Percentiles rank a stretch among this genome's conserved stretches.
Conservation (phyloP, 257 asterid species). For the Solanum lycopersicoides region DNA sequence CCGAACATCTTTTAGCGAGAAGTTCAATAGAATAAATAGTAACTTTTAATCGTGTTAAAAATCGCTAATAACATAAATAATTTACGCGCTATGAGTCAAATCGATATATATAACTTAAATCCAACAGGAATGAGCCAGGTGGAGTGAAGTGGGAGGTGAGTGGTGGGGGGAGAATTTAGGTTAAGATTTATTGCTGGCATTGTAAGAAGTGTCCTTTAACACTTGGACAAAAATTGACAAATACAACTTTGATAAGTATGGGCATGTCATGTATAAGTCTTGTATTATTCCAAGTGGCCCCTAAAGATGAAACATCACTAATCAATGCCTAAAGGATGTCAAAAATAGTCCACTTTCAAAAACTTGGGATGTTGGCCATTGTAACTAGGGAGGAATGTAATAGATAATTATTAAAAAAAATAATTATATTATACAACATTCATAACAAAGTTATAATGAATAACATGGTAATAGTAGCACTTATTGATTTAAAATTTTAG, state of each 20-base stretch:
- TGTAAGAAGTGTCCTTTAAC: neutral
- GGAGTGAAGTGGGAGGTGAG: neutral
- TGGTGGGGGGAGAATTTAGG: neutral
- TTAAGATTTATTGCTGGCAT: neutral
- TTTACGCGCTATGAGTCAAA: neutral
- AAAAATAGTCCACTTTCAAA: neutral
- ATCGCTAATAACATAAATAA: neutral
- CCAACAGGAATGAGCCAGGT: neutral
- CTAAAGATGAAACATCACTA: neutral
- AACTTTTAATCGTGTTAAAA: neutral
- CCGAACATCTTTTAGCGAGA: neutral
- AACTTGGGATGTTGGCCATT: neutral
- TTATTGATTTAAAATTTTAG: neutral
- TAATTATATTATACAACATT: neutral
- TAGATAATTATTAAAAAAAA: neutral
- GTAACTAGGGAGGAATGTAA: neutral
- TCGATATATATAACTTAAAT: neutral
- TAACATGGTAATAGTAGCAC: neutral
- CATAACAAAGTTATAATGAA: neutral
- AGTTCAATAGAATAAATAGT: neutral
- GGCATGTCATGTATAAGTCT: neutral
- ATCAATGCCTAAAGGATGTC: conserved; percentile 8
- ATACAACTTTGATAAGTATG: conserved; percentile 1
- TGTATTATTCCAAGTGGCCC: conserved; percentile 5
- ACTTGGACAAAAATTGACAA: conserved; percentile 4